Conservation (phyloP, 345 rosid genomes). For the Murraya koenigii region DNA sequence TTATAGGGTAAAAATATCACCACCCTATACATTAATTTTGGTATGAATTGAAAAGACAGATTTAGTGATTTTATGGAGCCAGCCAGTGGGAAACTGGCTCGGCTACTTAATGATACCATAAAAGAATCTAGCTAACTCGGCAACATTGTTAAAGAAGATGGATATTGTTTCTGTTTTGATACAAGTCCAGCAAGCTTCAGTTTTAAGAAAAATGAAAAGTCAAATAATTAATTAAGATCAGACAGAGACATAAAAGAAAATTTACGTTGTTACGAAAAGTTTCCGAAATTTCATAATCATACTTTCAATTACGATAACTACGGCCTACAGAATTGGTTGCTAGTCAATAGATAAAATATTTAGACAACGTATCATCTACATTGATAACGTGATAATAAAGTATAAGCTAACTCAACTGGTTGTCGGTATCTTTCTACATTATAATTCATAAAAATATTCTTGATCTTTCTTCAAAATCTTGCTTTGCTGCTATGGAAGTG, state of each 20-base stretch:
- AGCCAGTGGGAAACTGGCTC: too few species aligned
- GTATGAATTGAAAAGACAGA: too few species aligned
- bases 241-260: neutral
- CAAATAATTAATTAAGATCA: neutral
- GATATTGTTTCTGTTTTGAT: too few species aligned
- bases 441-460: neutral
- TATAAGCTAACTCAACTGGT: neutral
- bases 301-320: neutral
- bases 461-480: too few species aligned
- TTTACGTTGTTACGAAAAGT: neutral
- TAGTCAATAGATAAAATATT: neutral
- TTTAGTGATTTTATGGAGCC: too few species aligned
- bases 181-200: neutral
- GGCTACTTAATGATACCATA: too few species aligned
- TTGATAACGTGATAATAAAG: neutral
- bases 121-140: too few species aligned
- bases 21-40: too few species aligned
- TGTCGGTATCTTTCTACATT: neutral
- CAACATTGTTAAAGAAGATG: too few species aligned
- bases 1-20: too few species aligned
- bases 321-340: neutral
- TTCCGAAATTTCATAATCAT: neutral
- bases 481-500: too few species aligned
- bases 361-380: neutral
- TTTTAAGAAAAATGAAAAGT: neutral